Conservation (phyloP, 371 early-diverging fungal genomes). For the Actinomortierella wolfii region DNA sequence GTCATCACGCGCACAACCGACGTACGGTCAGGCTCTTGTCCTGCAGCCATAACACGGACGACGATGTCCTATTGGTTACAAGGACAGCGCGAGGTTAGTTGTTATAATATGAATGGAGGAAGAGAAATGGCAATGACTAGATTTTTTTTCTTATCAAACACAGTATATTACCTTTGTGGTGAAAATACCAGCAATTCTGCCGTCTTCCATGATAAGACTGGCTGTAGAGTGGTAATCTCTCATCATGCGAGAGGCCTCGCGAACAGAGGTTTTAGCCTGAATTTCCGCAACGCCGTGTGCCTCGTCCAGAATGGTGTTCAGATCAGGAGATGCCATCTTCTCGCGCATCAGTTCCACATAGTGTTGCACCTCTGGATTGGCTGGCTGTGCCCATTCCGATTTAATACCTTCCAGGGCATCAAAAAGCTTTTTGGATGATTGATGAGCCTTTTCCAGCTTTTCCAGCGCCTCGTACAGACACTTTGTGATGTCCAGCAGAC, state of each 20-base stretch:
- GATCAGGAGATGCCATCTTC: constrained; percentile 83
- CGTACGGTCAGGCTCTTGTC: constrained; percentile 81
- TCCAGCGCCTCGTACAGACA: constrained; percentile 92
- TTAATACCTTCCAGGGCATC: constrained; percentile 91
- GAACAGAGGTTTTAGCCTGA: constrained; percentile 77
- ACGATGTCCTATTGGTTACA: constrained; percentile 74
- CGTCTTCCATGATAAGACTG: constrained; percentile 81
- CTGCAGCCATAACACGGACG: constrained; percentile 90
- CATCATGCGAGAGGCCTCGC: constrained; percentile 89
- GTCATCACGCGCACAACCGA: constrained; percentile 93
- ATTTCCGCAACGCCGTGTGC: constrained; percentile 63
- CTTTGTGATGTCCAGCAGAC: constrained; percentile 92
- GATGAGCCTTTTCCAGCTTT: constrained; percentile 88
- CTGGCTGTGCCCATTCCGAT: constrained; percentile 65
- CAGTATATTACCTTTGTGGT: constrained; percentile 78
- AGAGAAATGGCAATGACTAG: no score
- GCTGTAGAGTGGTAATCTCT: constrained; percentile 83
- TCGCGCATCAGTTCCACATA: constrained; percentile 57
- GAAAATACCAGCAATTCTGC: constrained; percentile 83
- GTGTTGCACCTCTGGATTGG: constrained; percentile 42
- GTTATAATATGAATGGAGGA: no score
- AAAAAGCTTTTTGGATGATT: constrained; percentile 77
- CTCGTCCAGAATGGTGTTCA: constrained; percentile 72
- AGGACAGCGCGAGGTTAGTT: neutral
- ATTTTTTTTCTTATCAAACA: no score